A percentile compares a stretch with the other conserved stretches of the same genome.
Evolutionary conservation across 148 eudicot genomes (phyloP).

Genomic region (Cornus controversa): DNA sequence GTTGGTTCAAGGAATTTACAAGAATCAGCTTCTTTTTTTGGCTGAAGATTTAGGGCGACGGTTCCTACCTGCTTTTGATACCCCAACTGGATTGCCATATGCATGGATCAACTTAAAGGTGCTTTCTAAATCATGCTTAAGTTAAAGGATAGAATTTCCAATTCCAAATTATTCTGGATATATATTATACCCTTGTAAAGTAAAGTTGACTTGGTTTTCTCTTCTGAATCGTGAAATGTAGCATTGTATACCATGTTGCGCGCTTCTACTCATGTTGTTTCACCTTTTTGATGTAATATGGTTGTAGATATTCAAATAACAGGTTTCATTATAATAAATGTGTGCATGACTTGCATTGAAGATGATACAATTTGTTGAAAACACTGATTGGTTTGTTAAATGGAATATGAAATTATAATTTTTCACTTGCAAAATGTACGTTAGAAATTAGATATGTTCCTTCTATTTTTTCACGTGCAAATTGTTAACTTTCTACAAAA

Average conservation of each 20-base stretch:
- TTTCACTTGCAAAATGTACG: not conserved
- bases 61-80: conserved; percentile 79
- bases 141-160: not conserved
- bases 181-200: not conserved
- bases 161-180: not conserved
- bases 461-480: not conserved
- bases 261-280: no score
- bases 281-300: not conserved
- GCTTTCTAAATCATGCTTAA: conserved; percentile 16
- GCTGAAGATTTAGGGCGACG: conserved; percentile 92
- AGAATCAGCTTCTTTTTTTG: conserved; percentile 69
- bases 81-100: conserved; percentile 93
- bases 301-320: not conserved
- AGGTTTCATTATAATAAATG: not conserved
- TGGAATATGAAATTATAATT: not conserved
- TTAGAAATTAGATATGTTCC: not conserved
- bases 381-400: not conserved
- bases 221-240: not conserved
- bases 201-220: not conserved
- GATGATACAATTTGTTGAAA: not conserved
- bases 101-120: conserved; percentile 99
- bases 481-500: not conserved
- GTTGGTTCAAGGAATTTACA: conserved; percentile 79
- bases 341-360: not conserved
- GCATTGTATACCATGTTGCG: not conserved